phyloP scores from a whole-genome alignment of 352 stramenopile species.

The Globisporangium carolinianum region DNA sequence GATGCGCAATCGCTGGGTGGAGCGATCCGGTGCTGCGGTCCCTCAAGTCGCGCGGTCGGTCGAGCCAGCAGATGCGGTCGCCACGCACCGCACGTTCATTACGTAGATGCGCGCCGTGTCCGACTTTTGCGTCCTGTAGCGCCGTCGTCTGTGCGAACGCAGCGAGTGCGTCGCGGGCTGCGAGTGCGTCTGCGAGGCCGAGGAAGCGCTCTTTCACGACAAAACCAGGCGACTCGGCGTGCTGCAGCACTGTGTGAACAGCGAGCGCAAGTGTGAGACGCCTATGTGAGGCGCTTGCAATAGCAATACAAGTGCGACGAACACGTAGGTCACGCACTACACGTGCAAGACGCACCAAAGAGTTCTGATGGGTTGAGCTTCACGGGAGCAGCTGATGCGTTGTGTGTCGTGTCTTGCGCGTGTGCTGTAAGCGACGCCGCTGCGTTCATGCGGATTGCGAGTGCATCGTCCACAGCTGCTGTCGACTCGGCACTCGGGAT shows the following conservation, averaged over 20 bases:
- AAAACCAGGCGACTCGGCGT: slow-evolving; percentile 43
- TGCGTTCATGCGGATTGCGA: too few species aligned
- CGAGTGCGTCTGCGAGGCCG: slow-evolving; percentile 21
- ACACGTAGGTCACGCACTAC: not conserved
- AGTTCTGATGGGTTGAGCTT: slow-evolving; percentile 54
- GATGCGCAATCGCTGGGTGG: slow-evolving; percentile 27
- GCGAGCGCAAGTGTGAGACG: not conserved
- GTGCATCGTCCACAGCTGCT: not conserved
- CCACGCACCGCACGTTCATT: slow-evolving; percentile 40
- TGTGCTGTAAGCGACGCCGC: not conserved
- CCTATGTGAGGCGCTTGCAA: too few species aligned
- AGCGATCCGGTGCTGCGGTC: not conserved
- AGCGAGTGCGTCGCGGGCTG: slow-evolving; percentile 31
- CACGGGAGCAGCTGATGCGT: not conserved
- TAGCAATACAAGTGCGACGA: too few species aligned
- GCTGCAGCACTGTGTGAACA: slow-evolving; percentile 27
- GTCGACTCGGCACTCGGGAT: not conserved
- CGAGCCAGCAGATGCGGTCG: slow-evolving; percentile 66
- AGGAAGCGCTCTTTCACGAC: slow-evolving; percentile 50
- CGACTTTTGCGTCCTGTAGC: slow-evolving; percentile 49
- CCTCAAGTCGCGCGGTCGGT: slow-evolving; percentile 30
- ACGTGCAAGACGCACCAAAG: slow-evolving; percentile 27
- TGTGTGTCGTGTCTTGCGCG: not conserved
- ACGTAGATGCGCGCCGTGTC: slow-evolving; percentile 28
- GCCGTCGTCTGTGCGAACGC: slow-evolving; percentile 16